Evolutionary conservation across 2,329 filamentous ascomycete species (phyloP).

Genomic region (Botrytis pseudocinerea): DNA sequence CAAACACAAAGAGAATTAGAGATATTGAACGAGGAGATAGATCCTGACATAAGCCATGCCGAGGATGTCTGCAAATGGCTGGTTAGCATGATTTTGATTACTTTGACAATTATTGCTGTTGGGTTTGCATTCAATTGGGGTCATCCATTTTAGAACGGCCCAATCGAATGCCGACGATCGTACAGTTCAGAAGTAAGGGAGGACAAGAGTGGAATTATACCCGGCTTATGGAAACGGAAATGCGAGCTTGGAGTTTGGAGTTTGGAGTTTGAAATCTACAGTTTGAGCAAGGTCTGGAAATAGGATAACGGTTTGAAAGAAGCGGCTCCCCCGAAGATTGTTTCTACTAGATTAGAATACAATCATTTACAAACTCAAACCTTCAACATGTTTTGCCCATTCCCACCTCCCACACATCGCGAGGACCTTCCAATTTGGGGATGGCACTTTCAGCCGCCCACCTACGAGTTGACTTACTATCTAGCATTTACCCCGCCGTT

Average conservation of each 20-base stretch:
- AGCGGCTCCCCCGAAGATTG: neutral
- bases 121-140: constrained; percentile 39
- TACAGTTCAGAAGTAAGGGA: neutral
- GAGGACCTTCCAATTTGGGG: constrained; percentile 18
- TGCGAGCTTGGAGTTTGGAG: constrained; percentile 11
- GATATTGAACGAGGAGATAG: constrained; percentile 29
- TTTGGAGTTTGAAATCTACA: neutral
- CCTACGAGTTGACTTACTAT: neutral
- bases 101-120: constrained; percentile 34
- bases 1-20: constrained; percentile 31
- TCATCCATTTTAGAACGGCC: constrained; percentile 22
- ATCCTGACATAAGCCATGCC: constrained; percentile 29
- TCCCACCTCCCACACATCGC: neutral
- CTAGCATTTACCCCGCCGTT: neutral
- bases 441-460: neutral
- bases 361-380: constrained; percentile 1
- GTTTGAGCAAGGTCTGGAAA: neutral
- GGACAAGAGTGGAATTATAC: constrained; percentile 18
- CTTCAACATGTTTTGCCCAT: neutral
- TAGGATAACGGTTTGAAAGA: neutral
- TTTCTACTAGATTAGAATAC: constrained; percentile 9
- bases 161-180: neutral
- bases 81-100: constrained; percentile 38
- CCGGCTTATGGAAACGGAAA: constrained; percentile 13
- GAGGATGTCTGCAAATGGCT: constrained; percentile 39